Evolutionary conservation across 2,329 filamentous ascomycete genomes (phyloP), one percentile per base, ranked within the genome.

Genomic region (Cladobotryum mycophilum): DNA sequence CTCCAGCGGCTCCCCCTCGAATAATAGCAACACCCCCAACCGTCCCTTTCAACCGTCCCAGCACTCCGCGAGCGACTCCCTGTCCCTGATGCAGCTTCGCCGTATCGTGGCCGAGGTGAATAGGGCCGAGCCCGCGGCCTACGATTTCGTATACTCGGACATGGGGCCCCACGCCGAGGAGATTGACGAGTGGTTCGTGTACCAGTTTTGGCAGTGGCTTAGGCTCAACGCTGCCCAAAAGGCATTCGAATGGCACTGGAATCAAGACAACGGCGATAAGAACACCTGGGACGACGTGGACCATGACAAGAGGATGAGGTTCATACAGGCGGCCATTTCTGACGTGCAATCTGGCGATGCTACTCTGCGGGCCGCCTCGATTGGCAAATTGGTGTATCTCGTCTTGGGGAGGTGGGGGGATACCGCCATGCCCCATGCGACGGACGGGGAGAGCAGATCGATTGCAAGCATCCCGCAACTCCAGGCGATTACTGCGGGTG

Each of bases 101-200:
- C 82, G 81, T 57, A 79, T 91, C 48, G 85, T 91, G 15, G 80
- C 82, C 55, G 87, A 91, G 53, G 82, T 89, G 58, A 86, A 86
- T 14, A 81, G 80, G 56, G 65, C 76, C 47, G 86, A 90, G 57
- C 80, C 85, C 45, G 75, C 79, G 41, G 82, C 83, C 11, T 99
- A 99, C 73, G 90, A 93, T 54, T 99, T 96, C 65, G 81, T 80
- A 56, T 92, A 92, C 70, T 73, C 79, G 22, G 87, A 92, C 67
- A 79, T 80, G 50, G 84, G 85, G 18, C 74, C 82, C 1, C 85
- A 95, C 60, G 82, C 88, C 15, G 89, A 93, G 56, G 93, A 99
- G 73, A 77, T 99, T 44, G 89, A 97, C 65, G 93, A 99, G 71
- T 99, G 93, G 93, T 99, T 99, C 69, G 84, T 86, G 48, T 96